Percentiles rank a stretch among this genome's conserved stretches.
Evolutionary conservation across 352 stramenopile genomes (phyloP).

Genomic region (Phytophthora rubi): DNA sequence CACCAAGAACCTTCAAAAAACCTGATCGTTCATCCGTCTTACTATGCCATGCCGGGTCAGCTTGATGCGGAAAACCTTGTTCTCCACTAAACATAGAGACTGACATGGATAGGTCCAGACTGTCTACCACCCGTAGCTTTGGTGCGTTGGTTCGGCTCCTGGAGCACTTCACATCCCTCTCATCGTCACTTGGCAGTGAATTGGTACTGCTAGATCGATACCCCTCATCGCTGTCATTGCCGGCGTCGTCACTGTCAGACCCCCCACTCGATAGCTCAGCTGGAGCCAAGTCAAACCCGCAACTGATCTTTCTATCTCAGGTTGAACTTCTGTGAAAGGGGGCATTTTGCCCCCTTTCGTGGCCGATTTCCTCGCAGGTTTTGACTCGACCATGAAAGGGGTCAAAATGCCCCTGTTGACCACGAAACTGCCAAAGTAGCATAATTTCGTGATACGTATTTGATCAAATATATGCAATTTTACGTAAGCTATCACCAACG

Average conservation of each 20-base stretch:
- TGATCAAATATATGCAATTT: too few species aligned
- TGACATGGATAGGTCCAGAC: slow-evolving; percentile 73
- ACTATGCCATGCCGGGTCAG: background rate
- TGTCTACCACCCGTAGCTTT: slow-evolving; percentile 47
- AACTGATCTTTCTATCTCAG: slow-evolving; percentile 5
- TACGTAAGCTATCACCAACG: too few species aligned
- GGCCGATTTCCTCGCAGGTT: too few species aligned
- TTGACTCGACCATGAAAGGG: too few species aligned
- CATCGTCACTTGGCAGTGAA: slow-evolving; percentile 26
- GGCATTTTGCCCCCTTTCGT: too few species aligned
- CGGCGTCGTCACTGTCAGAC: slow-evolving; percentile 20
- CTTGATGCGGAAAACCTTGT: background rate
- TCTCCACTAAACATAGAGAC: slow-evolving; percentile 35
- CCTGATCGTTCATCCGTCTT: background rate
- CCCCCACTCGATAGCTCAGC: slow-evolving; percentile 35
- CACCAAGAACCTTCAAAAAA: background rate
- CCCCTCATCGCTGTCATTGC: slow-evolving; percentile 15
- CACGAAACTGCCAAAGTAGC: too few species aligned
- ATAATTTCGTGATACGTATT: too few species aligned
- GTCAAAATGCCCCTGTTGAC: too few species aligned
- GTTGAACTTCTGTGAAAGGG: too few species aligned
- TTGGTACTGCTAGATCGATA: slow-evolving; percentile 25
- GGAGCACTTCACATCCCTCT: background rate
- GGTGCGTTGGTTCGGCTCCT: slow-evolving; percentile 3
- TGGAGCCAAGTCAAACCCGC: slow-evolving; percentile 46